Evolutionary conservation across 2,329 filamentous ascomycete genomes (phyloP).

Genomic region (Pseudogymnoascus sp.): DNA sequence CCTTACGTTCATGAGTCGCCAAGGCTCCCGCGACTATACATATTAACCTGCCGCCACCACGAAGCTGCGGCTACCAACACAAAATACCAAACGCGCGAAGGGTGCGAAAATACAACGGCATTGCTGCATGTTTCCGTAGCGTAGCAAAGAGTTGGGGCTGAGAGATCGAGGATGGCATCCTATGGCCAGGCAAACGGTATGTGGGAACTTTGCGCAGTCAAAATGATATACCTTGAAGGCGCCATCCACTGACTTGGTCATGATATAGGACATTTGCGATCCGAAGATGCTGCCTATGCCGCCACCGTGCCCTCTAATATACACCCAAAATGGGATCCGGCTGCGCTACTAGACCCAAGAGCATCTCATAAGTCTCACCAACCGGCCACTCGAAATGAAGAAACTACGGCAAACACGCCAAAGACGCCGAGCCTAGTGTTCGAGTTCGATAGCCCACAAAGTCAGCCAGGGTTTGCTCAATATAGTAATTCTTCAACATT

Average conservation of each 20-base stretch:
- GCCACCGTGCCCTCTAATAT: background rate
- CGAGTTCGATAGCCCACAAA: slow-evolving; percentile 34
- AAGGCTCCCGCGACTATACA: slow-evolving; percentile 1
- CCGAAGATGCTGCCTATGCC: slow-evolving; percentile 11
- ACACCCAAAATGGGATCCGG: slow-evolving; percentile 33
- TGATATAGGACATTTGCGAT: background rate
- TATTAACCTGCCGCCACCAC: slow-evolving; percentile 2
- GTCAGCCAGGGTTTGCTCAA: slow-evolving; percentile 13
- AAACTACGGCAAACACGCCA: slow-evolving; percentile 14
- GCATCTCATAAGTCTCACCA: slow-evolving; percentile 22
- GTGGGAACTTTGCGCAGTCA: background rate
- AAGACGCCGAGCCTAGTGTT: slow-evolving; percentile 31
- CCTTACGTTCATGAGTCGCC: background rate
- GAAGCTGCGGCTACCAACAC: background rate
- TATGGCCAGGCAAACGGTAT: slow-evolving; percentile 31
- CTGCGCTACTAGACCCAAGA: slow-evolving; percentile 37
- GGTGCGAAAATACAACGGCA: background rate
- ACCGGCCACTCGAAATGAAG: background rate
- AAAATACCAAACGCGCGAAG: background rate
- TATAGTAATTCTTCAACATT: background rate
- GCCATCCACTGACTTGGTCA: background rate
- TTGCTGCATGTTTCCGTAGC: slow-evolving; percentile 7
- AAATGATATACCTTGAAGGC: background rate
- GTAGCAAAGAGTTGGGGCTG: slow-evolving; percentile 9
- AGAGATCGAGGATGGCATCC: slow-evolving; percentile 29